phyloP scores from a whole-genome alignment of 1,284 basidiomycete species.

The Anthracocystis setariae region DNA sequence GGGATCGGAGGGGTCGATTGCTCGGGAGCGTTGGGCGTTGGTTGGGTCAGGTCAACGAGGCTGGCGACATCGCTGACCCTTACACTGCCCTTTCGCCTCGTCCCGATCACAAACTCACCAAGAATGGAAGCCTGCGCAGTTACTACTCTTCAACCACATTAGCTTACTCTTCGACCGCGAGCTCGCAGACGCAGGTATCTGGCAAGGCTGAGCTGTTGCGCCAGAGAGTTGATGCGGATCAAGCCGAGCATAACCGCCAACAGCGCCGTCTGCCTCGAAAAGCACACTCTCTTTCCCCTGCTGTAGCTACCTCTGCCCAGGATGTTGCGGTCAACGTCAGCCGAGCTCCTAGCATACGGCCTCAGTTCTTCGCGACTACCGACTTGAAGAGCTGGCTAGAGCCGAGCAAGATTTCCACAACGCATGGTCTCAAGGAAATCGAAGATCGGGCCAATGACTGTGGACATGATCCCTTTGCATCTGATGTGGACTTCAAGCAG shows the following conservation, averaged over 20 bases:
- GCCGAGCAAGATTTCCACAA: slow-evolving; percentile 31
- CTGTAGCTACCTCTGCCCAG: background rate
- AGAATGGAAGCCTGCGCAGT: slow-evolving; percentile 42
- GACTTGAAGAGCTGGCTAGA: slow-evolving; percentile 59
- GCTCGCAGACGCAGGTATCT: slow-evolving; percentile 18
- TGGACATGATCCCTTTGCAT: slow-evolving; percentile 27
- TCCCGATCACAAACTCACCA: slow-evolving; percentile 30
- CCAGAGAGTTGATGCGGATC: slow-evolving; percentile 24
- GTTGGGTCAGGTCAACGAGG: slow-evolving; percentile 32
- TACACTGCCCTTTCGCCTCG: slow-evolving; percentile 35
- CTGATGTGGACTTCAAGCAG: slow-evolving; percentile 19
- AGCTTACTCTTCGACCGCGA: slow-evolving; percentile 19
- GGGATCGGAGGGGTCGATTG: slow-evolving; percentile 21
- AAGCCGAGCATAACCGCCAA: slow-evolving; percentile 31
- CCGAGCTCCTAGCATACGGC: slow-evolving; percentile 57
- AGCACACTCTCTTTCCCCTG: slow-evolving; percentile 19
- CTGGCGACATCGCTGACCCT: slow-evolving; percentile 30
- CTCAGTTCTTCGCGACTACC: slow-evolving; percentile 58
- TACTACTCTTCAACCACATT: slow-evolving; percentile 35
- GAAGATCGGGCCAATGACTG: slow-evolving; percentile 22
- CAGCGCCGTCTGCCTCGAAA: slow-evolving; percentile 31
- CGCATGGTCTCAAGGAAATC: slow-evolving; percentile 33
- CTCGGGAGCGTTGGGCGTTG: slow-evolving; percentile 36
- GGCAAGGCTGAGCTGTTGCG: slow-evolving; percentile 25
- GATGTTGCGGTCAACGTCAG: slow-evolving; percentile 15